These are phyloP conservation scores for Paramecium biaurelia DNA, from an alignment of 73 alveolate species.

Conservation along the genomic window DNA sequence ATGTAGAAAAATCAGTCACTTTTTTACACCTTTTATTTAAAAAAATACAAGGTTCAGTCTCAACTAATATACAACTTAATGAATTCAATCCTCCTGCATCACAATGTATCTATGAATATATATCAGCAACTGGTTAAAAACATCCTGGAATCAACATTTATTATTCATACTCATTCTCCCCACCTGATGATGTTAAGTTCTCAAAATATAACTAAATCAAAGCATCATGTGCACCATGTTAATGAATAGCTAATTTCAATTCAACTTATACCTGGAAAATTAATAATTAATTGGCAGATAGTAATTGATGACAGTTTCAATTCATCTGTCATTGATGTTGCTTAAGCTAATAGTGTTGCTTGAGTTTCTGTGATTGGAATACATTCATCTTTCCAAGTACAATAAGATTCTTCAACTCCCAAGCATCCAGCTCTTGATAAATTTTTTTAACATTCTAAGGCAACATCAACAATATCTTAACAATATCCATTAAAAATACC, in stretches of 20 bases:
- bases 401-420: not conserved
- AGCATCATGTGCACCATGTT: not conserved
- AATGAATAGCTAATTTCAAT: not conserved
- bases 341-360: not conserved
- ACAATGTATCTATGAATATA: not conserved
- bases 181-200: not conserved
- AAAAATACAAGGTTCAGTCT: not conserved
- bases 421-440: not conserved
- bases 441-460: not conserved
- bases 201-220: not conserved
- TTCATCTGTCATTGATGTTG: not conserved
- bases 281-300: not conserved
- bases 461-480: not conserved
- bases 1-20: not conserved
- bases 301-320: not conserved
- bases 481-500: slow-evolving; percentile 46
- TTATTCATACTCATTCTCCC: not conserved
- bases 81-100: slow-evolving; percentile 11
- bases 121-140: not conserved
- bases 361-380: not conserved
- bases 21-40: not conserved
- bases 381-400: not conserved
- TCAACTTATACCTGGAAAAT: not conserved
- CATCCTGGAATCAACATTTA: not conserved
- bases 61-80: not conserved